Evolutionary conservation across 495 filamentous ascomycete species (phyloP).

Genomic region (Aspergillus sclerotioniger): DNA sequence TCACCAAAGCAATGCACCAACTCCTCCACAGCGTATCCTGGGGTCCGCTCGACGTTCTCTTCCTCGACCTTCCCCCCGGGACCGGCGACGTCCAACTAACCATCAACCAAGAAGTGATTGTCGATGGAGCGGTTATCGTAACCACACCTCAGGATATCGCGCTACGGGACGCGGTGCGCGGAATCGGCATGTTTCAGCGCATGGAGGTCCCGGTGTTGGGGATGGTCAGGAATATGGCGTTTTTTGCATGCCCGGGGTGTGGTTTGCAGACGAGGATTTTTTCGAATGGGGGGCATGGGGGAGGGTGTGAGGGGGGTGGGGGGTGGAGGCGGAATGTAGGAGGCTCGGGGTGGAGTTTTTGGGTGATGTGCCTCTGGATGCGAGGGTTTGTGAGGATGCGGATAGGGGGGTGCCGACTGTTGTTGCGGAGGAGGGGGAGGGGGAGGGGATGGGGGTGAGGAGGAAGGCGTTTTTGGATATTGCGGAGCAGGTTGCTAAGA

Average conservation of each 20-base stretch:
- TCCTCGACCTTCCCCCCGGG: conserved; percentile 89
- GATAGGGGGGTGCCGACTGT: conserved; percentile 89
- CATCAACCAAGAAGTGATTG: conserved; percentile 82
- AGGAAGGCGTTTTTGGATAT: conserved; percentile 70
- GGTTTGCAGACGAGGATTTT: conserved; percentile 75
- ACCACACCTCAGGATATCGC: conserved; percentile 92
- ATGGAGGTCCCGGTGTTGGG: conserved; percentile 76
- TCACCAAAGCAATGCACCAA: conserved; percentile 95
- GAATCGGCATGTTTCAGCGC: conserved; percentile 87
- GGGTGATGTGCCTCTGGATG: conserved; percentile 87
- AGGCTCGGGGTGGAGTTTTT: conserved; percentile 71
- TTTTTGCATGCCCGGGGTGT: conserved; percentile 81
- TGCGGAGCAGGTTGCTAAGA: conserved; percentile 58
- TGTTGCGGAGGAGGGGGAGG: conserved; percentile 77
- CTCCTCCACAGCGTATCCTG: conserved; percentile 92
- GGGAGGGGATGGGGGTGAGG: conserved; percentile 56
- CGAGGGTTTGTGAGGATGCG: conserved; percentile 82
- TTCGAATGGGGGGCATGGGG: conserved; percentile 37
- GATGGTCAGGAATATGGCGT: conserved; percentile 95
- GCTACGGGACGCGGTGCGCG: conserved; percentile 82
- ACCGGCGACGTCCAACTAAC: conserved; percentile 94
- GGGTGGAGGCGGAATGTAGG: conserved; percentile 55
- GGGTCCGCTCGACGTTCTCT: conserved; percentile 77
- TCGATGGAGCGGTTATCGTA: conserved; percentile 87
- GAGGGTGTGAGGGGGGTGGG: conserved; percentile 42